Base-by-base conservation (phyloP, 148 eudicot genomes). In the Chenopodium album region DNA sequence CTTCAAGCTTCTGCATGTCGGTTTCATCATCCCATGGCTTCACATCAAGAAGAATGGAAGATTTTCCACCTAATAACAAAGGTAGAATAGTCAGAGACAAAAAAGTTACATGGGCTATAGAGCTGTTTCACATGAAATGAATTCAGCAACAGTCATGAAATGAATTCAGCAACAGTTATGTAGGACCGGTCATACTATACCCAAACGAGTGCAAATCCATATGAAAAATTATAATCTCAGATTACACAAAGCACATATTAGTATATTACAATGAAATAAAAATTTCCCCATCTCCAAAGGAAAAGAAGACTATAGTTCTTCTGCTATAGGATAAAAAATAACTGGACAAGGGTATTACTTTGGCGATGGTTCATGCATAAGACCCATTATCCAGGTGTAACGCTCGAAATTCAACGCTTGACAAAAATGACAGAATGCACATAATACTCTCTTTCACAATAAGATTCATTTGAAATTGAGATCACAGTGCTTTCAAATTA, bases 1-100 rank as follows among this genome's bases (percentile, higher is more conserved):
- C 99, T 85, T 96, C 98, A 9, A 96, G 88, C 86, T 90, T 89
- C 87, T 92, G 86, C 99, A 94, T 96, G 88, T 96, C 99, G 0
- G 99, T 96, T 87, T 96, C 99, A 85, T 96, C 99, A 82, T 96
- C 99, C 99, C 99, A 94, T n/a, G 99, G 99, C 85, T 96, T 96
- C 64, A 96, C 89, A 81, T 96, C 99, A 90, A 96, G 52, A 75
- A 96, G 97, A 76, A 96, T 94, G 16, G 99, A 96, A 59, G 99
- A 96, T 77, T 96, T 96, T 31, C 99, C 99, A 85, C 97, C 98
- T 96, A 20, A 76, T 14, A 13, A 22, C 64, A 14, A 52, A 60
- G 28, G 52, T 1, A 59, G 60, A 71, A 48, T 47, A 19, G 46
- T 78, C 19, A 86, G 62, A 41, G 10, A 5, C 62, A 56, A 56